Evolutionary conservation across 768 basidiomycete species (phyloP).

Genomic region (Crepidotus variabilis): DNA sequence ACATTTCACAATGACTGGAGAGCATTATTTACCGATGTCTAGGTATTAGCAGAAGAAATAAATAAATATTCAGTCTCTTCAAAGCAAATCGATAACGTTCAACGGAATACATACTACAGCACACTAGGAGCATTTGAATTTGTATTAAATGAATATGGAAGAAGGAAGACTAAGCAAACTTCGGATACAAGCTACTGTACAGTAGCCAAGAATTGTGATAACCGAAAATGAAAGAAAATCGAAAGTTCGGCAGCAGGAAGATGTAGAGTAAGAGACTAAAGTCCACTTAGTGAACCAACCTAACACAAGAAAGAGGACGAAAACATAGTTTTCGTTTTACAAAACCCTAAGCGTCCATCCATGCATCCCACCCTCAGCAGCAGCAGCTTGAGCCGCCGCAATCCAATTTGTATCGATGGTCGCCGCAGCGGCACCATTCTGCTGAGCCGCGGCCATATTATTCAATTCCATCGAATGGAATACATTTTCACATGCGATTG

Average conservation of each 20-base stretch:
- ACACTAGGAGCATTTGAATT: constrained; percentile 1
- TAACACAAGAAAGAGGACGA: constrained; percentile 21
- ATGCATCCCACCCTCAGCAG: constrained; percentile 62
- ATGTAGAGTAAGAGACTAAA: not conserved
- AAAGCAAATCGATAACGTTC: constrained; percentile 36
- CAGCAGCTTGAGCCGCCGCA: constrained; percentile 69
- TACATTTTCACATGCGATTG: constrained; percentile 78
- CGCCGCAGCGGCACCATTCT: constrained; percentile 36
- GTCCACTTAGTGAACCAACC: constrained; percentile 9
- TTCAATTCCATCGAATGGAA: constrained; percentile 68
- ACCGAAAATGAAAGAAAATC: not conserved
- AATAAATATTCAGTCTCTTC: constrained; percentile 22
- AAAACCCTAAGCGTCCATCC: constrained; percentile 81
- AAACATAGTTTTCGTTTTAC: constrained; percentile 33
- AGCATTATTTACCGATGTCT: no score
- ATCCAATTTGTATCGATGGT: constrained; percentile 66
- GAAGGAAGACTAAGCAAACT: not conserved
- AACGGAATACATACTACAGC: constrained; percentile 24
- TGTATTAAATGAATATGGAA: not conserved
- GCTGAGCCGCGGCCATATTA: constrained; percentile 42
- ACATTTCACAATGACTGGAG: no score
- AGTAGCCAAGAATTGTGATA: not conserved
- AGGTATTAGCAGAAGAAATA: constrained; percentile 11
- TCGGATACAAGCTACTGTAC: not conserved
- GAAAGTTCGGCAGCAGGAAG: not conserved